A percentile compares a stretch with the other conserved stretches of the same genome.
Evolutionary conservation across 78 protist species (phyloP).

Genomic region (Corallochytrium limacisporum): DNA sequence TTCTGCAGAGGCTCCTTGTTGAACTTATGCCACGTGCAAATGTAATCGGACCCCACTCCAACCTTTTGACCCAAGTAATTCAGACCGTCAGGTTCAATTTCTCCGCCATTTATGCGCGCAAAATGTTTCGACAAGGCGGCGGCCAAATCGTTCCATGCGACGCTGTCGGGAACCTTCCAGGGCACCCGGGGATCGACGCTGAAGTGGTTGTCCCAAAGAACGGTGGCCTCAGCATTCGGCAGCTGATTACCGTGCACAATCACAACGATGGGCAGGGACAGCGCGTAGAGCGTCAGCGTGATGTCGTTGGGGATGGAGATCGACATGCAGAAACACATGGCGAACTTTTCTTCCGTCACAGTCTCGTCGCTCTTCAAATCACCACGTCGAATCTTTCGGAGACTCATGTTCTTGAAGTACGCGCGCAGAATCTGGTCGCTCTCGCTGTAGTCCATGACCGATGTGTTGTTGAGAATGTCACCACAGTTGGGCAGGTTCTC

Average conservation of each 20-base stretch:
- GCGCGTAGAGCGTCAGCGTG: neutral
- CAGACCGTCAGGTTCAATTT: neutral
- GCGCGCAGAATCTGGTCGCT: neutral
- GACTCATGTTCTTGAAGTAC: neutral
- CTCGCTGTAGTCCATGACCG: neutral
- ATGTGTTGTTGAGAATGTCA: neutral
- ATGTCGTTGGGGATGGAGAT: neutral
- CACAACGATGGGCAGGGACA: neutral
- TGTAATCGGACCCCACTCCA: no score
- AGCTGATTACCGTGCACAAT: neutral
- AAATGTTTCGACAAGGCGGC: neutral
- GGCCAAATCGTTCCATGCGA: neutral
- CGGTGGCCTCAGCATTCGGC: neutral
- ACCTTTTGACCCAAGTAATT: neutral
- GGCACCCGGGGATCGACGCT: neutral
- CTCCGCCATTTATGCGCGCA: neutral
- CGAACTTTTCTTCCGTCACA: neutral
- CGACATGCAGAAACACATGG: neutral
- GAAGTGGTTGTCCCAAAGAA: slow-evolving; percentile 1
- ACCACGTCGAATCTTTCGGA: neutral
- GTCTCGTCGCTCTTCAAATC: neutral
- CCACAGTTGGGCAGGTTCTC: neutral
- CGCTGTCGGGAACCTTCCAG: neutral
- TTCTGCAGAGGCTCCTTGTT: neutral
- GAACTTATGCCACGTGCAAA: neutral